Evolutionary conservation across 2,329 filamentous ascomycete genomes (phyloP), one percentile per base, ranked within the genome.

Genomic region (Fusarium guadeloupense): DNA sequence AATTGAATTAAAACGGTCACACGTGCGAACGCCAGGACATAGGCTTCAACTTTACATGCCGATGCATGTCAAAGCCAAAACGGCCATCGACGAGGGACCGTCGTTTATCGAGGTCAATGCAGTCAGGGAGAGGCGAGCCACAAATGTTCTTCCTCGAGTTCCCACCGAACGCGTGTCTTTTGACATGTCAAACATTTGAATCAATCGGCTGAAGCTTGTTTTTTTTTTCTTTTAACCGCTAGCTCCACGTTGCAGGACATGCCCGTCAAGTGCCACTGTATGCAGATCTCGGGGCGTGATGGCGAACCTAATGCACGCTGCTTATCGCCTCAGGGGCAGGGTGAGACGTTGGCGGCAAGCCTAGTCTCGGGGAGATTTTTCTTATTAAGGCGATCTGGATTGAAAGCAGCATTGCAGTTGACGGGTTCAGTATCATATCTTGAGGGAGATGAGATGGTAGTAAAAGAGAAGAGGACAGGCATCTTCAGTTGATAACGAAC

Each of bases 201-300:
- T 48, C 41, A 62, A 47, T 39, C 35, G 28, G 17, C 17, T 23
- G 43, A 64, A 57, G 60, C 50, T 64, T 64, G 37, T 47, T 61
- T 57, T 43, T 30, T 17, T 50, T 46, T 13, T 21, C 9, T 17
- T 30, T 61, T 64, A 56, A 37, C 50, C 60, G 60, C 56, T 52
- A 48, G 44, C 60, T 64, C 61, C 61, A 64, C 60, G 55, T 64
- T 35, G 40, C 55, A 58, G 31, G 46, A 30, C 26, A 30, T 42
- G 13, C n/a, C n/a, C n/a, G n/a, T 47, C 26, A 23, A 38, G 54
- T 51, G 38, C 40, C 40, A 46, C 42, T 47, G 35, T 59, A 47
- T 42, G 55, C 41, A 54, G 61, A 64, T 64, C 55, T 60, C 13
- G 14, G 25, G 30, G 4, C 26, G 40, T 34, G 48, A 52, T 16